A percentile compares a stretch with the other conserved stretches of the same genome.
phyloP scores from a whole-genome alignment of 257 asterid genomes.

The Solanum neorickii region DNA sequence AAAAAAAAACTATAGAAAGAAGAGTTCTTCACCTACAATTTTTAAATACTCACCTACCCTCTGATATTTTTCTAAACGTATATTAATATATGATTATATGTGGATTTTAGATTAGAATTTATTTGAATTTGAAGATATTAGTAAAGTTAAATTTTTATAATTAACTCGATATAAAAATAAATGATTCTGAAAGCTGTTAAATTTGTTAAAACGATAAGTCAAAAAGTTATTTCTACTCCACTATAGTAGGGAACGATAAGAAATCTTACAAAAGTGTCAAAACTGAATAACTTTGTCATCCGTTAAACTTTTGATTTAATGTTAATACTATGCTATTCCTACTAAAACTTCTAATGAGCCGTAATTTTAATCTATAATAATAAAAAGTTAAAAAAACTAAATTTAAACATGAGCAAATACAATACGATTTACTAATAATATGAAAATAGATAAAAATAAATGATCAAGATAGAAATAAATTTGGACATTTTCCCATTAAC shows the following conservation, averaged over 20 bases:
- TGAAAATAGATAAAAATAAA: too few species aligned
- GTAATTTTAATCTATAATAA: not conserved
- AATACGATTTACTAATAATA: too few species aligned
- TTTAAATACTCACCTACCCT: not conserved
- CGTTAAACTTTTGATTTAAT: not conserved
- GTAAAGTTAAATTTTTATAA: too few species aligned
- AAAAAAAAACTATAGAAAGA: not conserved
- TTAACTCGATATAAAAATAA: not conserved
- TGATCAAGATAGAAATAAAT: not conserved
- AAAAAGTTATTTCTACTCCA: not conserved
- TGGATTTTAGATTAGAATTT: not conserved
- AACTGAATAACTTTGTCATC: not conserved
- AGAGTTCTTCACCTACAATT: not conserved
- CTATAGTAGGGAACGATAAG: too few species aligned
- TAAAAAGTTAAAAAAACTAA: too few species aligned
- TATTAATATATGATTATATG: too few species aligned
- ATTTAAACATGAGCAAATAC: not conserved
- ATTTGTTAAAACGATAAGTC: not conserved
- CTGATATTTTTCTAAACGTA: not conserved
- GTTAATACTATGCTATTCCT: too few species aligned
- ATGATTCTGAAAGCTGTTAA: not conserved
- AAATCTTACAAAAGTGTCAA: not conserved
- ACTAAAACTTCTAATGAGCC: too few species aligned
- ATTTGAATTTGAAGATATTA: not conserved
- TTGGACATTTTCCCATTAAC: not conserved